phyloP scores from a whole-genome alignment of 495 filamentous ascomycete species.

The Neurospora cerealis region DNA sequence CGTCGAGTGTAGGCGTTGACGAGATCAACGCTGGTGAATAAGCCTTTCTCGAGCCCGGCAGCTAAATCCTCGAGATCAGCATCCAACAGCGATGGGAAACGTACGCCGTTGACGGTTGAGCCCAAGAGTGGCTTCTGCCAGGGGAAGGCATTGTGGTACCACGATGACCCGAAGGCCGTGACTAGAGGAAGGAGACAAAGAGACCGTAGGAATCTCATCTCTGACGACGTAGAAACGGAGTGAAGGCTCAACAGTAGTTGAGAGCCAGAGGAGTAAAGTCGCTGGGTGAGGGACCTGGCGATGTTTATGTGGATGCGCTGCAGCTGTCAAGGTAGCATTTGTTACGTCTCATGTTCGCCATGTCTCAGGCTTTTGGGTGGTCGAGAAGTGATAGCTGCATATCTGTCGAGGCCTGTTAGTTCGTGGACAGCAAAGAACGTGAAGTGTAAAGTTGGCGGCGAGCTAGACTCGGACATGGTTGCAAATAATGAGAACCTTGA shows the following conservation, averaged over 20 bases:
- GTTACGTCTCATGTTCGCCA: neutral
- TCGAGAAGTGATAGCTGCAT: neutral
- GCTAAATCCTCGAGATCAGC: slow-evolving; percentile 44
- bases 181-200: neutral
- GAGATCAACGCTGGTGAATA: slow-evolving; percentile 52
- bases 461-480: neutral
- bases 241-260: neutral
- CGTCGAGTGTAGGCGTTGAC: slow-evolving; percentile 37
- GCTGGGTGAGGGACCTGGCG: neutral
- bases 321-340: neutral
- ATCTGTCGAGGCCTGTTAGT: neutral
- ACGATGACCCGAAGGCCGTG: neutral
- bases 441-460: neutral
- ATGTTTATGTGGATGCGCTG: neutral
- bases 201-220: neutral
- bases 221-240: neutral
- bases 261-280: neutral
- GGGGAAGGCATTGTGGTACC: neutral
- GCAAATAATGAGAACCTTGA: neutral
- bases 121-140: neutral
- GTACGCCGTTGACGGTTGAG: neutral
- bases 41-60: slow-evolving; percentile 34
- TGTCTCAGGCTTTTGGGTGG: neutral
- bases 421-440: neutral
- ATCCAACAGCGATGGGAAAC: slow-evolving; percentile 12